Evolutionary conservation across 2,329 filamentous ascomycete species (phyloP), one percentile per base, ranked within the genome.

Genomic region (Leptographium lundbergii): DNA sequence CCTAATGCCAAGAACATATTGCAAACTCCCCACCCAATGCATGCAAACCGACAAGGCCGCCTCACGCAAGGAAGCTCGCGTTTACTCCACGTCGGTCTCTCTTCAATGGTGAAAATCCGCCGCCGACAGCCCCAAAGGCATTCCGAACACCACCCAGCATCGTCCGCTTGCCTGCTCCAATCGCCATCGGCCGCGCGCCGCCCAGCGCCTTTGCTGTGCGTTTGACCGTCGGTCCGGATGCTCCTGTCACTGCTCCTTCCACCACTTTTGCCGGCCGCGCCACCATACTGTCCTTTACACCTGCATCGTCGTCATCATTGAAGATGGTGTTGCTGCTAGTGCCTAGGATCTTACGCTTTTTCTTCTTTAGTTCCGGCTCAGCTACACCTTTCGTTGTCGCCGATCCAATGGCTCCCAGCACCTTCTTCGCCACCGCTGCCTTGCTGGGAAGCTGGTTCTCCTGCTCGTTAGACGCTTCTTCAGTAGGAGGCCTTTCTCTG

Each of bases 261-360:
- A n/a, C 9, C n/a, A n/a, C 22, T 11, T 52, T 22, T 36, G 51
- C n/a, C 39, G 24, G 17, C 39, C 52, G 14, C 13, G 11, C 10
- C 24, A 25, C 34, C 39, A 14, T 36, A 14, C 59, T 57, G 4
- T 50, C 11, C 34, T 54, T 52, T 17, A 36, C 27, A 14, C 52
- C 14, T 5, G 56, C 82, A 6, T 76, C 78, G 10, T 87, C 86
- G 5, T 85, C 85, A 10, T 87, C 85, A 60, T 87, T 85, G 65
- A 92, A 89, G 6, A 94, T 69, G 3, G 83, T 88, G 13, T 83
- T 82, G 54, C 80, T 81, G 25, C 79, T 77, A 25, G 72, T 74
- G 4, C 85, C 83, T 1, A 88, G 75, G 6, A 89, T 73, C 71
- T 89, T 91, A 62, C 87, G 82, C 75, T 87, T 91, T 77, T 86